These are phyloP conservation scores for Mortierella sp. DNA, from an alignment of 371 early-diverging fungal genomes.

Conservation along the genomic window DNA sequence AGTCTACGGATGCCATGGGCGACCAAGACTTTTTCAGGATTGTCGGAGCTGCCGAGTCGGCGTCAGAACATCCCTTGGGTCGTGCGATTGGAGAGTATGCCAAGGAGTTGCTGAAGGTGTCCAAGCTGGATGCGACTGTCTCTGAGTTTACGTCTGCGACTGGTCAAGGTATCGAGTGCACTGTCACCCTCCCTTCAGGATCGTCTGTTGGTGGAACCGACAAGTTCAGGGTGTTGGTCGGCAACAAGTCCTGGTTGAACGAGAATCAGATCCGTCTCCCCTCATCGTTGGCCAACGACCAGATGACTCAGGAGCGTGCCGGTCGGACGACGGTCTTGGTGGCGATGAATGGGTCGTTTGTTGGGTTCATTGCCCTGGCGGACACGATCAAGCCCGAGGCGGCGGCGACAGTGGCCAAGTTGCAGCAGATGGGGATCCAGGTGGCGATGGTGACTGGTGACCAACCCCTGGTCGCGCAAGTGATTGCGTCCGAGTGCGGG, in stretches of 20 bases:
- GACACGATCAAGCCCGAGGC: slow-evolving; percentile 91
- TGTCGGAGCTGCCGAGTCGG: slow-evolving; percentile 84
- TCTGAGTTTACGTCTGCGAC: slow-evolving; percentile 77
- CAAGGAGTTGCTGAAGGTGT: slow-evolving; percentile 60
- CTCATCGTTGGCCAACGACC: slow-evolving; percentile 56
- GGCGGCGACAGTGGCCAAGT: slow-evolving; percentile 71
- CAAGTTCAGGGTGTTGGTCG: slow-evolving; percentile 72
- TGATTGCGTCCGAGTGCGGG: slow-evolving; percentile 79
- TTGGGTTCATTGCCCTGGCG: slow-evolving; percentile 86
- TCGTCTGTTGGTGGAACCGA: no score
- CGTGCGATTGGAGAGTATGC: slow-evolving; percentile 78
- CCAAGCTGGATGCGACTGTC: slow-evolving; percentile 61
- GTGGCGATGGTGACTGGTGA: slow-evolving; percentile 98
- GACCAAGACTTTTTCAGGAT: slow-evolving; percentile 65
- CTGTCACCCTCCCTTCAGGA: slow-evolving; percentile 48
- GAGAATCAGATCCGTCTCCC: slow-evolving; percentile 57
- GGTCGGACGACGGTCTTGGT: slow-evolving; percentile 92
- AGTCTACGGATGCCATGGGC: slow-evolving; percentile 29
- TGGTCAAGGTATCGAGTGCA: slow-evolving; percentile 84
- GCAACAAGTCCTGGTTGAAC: slow-evolving; percentile 78
- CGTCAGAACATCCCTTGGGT: slow-evolving; percentile 92
- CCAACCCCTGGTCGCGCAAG: slow-evolving; percentile 81
- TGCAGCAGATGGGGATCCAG: slow-evolving; percentile 82
- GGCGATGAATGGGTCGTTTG: slow-evolving; percentile 71
- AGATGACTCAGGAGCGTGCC: slow-evolving; percentile 63